Conservation (phyloP, 495 filamentous ascomycete species). For the Parathielavia hyrcaniae region DNA sequence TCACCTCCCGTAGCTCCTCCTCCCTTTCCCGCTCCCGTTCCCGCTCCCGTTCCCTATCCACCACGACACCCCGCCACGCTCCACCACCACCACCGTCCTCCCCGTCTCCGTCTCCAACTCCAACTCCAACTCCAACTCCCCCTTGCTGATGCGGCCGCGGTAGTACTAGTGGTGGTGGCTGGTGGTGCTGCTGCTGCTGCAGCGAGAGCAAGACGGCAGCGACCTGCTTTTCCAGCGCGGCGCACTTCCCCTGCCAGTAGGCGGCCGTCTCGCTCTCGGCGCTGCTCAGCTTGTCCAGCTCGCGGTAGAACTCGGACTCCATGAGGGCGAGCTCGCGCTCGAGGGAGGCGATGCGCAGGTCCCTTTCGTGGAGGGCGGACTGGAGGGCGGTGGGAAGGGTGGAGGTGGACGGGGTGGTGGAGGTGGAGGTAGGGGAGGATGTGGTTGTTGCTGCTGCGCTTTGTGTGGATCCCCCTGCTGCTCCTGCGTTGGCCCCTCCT, state of each 20-base stretch:
- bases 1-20: slow-evolving; percentile 35
- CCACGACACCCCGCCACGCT: background rate
- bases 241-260: slow-evolving; percentile 46
- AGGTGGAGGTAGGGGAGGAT: too few species aligned
- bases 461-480: slow-evolving; percentile 1
- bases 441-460: too few species aligned
- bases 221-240: slow-evolving; percentile 33
- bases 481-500: slow-evolving; percentile 4
- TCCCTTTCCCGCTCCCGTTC: slow-evolving; percentile 23
- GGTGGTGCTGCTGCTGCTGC: background rate
- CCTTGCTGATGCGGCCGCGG: background rate
- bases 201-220: slow-evolving; percentile 23
- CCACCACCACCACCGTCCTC: slow-evolving; percentile 22
- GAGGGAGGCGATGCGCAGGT: slow-evolving; percentile 41
- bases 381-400: slow-evolving; percentile 17
- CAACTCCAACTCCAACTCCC: background rate
- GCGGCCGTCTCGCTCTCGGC: slow-evolving; percentile 41
- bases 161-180: background rate
- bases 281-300: slow-evolving; percentile 41
- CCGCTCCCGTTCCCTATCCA: background rate
- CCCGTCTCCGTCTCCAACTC: background rate
- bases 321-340: slow-evolving; percentile 41
- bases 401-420: background rate
- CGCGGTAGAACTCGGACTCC: slow-evolving; percentile 42
- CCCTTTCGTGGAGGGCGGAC: slow-evolving; percentile 30